Base-by-base conservation (phyloP, 345 rosid genomes). In the Eucalyptus cloeziana region DNA sequence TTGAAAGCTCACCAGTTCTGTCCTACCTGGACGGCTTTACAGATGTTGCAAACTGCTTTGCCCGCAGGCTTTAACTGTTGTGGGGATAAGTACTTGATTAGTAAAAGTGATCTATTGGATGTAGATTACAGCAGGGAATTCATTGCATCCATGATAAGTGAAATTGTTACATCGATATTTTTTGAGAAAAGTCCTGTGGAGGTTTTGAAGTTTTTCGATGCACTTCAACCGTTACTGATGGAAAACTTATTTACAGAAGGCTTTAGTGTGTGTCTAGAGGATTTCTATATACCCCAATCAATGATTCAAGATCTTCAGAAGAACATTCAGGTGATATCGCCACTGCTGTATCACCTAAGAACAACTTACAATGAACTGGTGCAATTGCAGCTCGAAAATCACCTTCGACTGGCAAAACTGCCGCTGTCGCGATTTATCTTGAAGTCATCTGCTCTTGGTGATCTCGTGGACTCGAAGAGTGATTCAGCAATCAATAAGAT, bases 181-280 rank as follows among this genome's bases (percentile, higher is more conserved):
- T 91, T 90, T 69, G 95, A 95, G 92, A 97, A 96, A 92, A 97
- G 99, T 89, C 94, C 99, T 52, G 92, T 90, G 51, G 94, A 93
- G 87, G 97, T 95, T 64, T 90, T 98, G 44, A 90, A 91, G 81
- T 95, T 97, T 91, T 97, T 97, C 88, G 93, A 97, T 88, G 92
- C 94, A 16, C 88, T 98, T 86, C 99, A 98, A 93, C 98, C 99
- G 30, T 87, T 98, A 44, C 86, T 98, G 91, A 98, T 96, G 98
- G 99, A 98, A 86, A 92, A 91, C 90, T 25, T 97, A 31, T 95
- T 89, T 87, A 86, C 89, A 58, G 95, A 95, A 90, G 99, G 99
- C 10, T 96, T 93, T 85, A 96, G 98, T 91, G 92, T 96, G 58
- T 87, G 96, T 80, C 89, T 98, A 89, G 94, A 93, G 88, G 99